Conservation (phyloP, 2,329 filamentous ascomycete species). For the Xylariomycetidae sp. region DNA sequence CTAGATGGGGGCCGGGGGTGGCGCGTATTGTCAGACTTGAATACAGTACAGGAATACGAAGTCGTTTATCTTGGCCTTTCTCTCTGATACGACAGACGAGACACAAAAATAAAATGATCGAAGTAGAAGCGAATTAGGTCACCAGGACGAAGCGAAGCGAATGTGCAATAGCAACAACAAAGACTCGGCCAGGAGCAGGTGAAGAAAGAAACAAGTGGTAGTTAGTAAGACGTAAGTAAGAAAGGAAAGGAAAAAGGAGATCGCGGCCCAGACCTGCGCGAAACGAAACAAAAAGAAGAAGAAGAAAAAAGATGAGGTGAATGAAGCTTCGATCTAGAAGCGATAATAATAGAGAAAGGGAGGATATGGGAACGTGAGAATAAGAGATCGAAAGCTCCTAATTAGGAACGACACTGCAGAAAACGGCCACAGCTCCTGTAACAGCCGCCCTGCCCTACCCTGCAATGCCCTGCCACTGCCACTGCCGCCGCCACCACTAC, state of each 20-base stretch:
- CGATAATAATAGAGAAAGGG: constrained; percentile 11
- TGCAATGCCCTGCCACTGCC: too few relatives aligned
- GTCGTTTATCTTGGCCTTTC: background rate
- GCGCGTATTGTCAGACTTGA: too few relatives aligned
- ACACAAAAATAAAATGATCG: constrained; percentile 10
- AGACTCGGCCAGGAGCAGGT: constrained; percentile 26
- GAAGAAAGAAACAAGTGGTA: constrained; percentile 12
- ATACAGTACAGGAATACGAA: too few relatives aligned
- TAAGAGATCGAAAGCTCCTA: too few relatives aligned
- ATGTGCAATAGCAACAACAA: constrained; percentile 14
- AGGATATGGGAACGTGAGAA: constrained; percentile 11
- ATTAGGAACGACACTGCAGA: too few relatives aligned
- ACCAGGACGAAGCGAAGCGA: constrained; percentile 18
- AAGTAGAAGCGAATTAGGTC: too few relatives aligned
- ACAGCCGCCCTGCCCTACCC: too few relatives aligned
- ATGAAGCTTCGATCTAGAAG: constrained; percentile 22
- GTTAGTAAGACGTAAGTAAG: constrained; percentile 9
- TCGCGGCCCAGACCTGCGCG: constrained; percentile 5
- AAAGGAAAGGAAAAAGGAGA: constrained; percentile 10
- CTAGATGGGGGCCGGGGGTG: too few relatives aligned
- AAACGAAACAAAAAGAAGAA: constrained; percentile 13
- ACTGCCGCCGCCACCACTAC: too few relatives aligned
- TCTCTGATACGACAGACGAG: constrained; percentile 6
- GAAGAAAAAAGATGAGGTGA: constrained; percentile 12
- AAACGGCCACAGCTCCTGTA: too few relatives aligned